Percentiles rank a stretch among this genome's conserved stretches.
phyloP scores from a whole-genome alignment of 495 filamentous ascomycete genomes.

The Lasiosphaeria ovina region DNA sequence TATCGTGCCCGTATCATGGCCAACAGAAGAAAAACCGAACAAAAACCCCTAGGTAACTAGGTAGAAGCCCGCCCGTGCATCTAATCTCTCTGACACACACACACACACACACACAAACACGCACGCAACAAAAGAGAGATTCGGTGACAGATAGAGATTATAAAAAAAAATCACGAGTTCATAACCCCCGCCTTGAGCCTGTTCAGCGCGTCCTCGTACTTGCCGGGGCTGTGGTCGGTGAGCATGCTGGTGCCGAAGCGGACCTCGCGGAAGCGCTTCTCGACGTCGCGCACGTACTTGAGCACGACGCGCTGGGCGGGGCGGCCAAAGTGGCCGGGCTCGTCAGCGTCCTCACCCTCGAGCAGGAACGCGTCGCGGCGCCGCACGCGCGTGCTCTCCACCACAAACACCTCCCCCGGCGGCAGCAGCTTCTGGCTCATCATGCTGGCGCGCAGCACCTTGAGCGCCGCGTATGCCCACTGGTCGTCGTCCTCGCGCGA shows the following conservation, averaged over 20 bases:
- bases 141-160: no score
- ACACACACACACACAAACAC: no score
- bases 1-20: no score
- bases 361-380: conserved; percentile 55
- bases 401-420: conserved; percentile 72
- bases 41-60: no score
- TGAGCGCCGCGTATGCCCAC: conserved; percentile 69
- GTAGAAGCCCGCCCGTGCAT: no score
- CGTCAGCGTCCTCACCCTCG: conserved; percentile 26
- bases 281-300: conserved; percentile 64
- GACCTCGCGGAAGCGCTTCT: conserved; percentile 66
- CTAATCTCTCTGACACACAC: no score
- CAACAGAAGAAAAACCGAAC: no score
- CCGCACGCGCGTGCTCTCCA: conserved; percentile 62
- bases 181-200: conserved; percentile 38
- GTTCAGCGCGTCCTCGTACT: conserved; percentile 61
- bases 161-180: background rate
- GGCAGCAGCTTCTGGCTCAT: conserved; percentile 67
- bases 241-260: conserved; percentile 71
- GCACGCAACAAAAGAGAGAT: no score
- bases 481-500: conserved; percentile 54
- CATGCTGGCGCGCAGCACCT: conserved; percentile 66
- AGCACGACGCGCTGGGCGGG: conserved; percentile 65
- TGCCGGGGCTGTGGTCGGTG: conserved; percentile 71
- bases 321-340: conserved; percentile 46